These are phyloP conservation scores for Nepenthes alata DNA, from an alignment of 179 eudicot species.

Conservation along the genomic window DNA sequence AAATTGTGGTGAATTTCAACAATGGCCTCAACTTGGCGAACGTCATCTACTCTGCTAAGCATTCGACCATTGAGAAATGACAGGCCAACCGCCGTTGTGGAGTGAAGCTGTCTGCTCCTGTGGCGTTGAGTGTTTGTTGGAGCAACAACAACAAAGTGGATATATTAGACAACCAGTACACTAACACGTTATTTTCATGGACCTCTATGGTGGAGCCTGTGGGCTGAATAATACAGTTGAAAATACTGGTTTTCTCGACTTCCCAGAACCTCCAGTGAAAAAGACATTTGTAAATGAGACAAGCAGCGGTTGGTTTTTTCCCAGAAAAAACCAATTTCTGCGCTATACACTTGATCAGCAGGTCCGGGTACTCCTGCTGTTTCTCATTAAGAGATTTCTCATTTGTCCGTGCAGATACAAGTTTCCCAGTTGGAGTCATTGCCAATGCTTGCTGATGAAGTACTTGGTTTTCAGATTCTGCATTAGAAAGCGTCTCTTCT, in stretches of 20 bases:
- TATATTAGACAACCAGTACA: slow-evolving; percentile 89
- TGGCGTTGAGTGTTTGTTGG: slow-evolving; percentile 96
- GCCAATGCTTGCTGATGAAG: slow-evolving; percentile 95
- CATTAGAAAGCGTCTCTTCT: slow-evolving; percentile 79
- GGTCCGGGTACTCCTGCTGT: slow-evolving; percentile 95
- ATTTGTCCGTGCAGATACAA: slow-evolving; percentile 59
- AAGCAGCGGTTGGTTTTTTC: slow-evolving; percentile 88
- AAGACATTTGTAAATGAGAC: slow-evolving; percentile 83
- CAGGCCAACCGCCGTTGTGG: slow-evolving; percentile 49
- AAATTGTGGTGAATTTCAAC: no score
- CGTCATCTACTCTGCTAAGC: no score
- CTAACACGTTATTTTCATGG: slow-evolving; percentile 66
- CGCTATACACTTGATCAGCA: slow-evolving; percentile 75
- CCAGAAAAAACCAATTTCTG: slow-evolving; percentile 83
- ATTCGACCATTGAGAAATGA: no score
- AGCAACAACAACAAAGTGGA: slow-evolving; percentile 82
- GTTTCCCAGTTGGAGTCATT: slow-evolving; percentile 70
- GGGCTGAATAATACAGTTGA: slow-evolving; percentile 81
- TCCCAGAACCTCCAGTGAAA: slow-evolving; percentile 98
- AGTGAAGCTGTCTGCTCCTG: slow-evolving; percentile 86
- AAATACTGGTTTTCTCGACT: slow-evolving; percentile 82
- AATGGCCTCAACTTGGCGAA: no score
- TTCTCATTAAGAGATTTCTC: slow-evolving; percentile 86
- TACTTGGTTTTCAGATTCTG: slow-evolving; percentile 90
- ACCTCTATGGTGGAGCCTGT: slow-evolving; percentile 85